phyloP scores from a whole-genome alignment of 805 yeast species.

The Ogataea kodamae region DNA sequence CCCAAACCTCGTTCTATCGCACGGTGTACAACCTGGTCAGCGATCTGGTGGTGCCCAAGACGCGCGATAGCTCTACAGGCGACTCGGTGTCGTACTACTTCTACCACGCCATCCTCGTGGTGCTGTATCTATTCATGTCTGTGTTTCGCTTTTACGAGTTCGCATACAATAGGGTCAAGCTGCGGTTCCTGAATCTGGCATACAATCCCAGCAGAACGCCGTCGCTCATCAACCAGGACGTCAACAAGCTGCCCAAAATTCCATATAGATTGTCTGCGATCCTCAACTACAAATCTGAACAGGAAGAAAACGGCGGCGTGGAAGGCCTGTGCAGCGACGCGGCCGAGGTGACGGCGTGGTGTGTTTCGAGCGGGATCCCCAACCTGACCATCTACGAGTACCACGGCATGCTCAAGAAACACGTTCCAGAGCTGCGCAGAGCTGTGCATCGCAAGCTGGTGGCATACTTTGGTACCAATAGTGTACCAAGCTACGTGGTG shows the following conservation, averaged over 20 bases:
- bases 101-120: constrained; percentile 48
- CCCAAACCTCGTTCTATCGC: constrained; percentile 16
- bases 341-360: constrained; percentile 82
- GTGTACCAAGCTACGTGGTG: constrained; percentile 59
- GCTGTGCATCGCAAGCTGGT: constrained; percentile 57
- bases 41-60: constrained; percentile 19
- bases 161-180: constrained; percentile 46
- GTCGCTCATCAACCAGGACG: constrained; percentile 81
- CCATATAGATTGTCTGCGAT: constrained; percentile 77
- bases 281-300: constrained; percentile 67
- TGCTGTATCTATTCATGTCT: constrained; percentile 54
- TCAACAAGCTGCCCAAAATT: constrained; percentile 63
- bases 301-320: constrained; percentile 85
- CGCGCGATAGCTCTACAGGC: constrained; percentile 7
- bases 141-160: constrained; percentile 51
- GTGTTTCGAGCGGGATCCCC: constrained; percentile 81
- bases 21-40: constrained; percentile 21
- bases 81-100: constrained; percentile 30
- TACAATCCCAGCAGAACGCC: constrained; percentile 77
- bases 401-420: constrained; percentile 60
- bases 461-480: constrained; percentile 69
- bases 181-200: constrained; percentile 58
- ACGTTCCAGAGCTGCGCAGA: constrained; percentile 53
- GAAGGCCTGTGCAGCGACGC: constrained; percentile 76
- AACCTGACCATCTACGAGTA: constrained; percentile 73